These are phyloP conservation scores for Cerioporus squamosus DNA, from an alignment of 1,284 basidiomycete species.

Conservation along the genomic window DNA sequence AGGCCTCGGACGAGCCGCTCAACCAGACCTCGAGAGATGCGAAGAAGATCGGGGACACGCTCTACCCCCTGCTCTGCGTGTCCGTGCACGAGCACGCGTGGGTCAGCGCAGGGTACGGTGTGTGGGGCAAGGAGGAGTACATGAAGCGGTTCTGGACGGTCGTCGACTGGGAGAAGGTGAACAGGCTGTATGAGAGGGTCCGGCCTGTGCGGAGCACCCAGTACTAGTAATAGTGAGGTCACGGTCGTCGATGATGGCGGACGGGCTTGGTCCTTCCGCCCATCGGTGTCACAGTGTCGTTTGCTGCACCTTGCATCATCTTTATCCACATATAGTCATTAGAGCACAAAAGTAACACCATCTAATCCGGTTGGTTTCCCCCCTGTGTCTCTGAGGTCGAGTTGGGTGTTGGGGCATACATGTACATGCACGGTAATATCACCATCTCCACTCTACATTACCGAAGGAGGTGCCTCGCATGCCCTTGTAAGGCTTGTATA, in stretches of 20 bases:
- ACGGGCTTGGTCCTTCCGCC: not conserved
- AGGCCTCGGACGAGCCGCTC: not conserved
- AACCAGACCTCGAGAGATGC: not conserved
- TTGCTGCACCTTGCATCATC: not conserved
- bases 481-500: conserved; percentile 77
- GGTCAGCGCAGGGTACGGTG: conserved; percentile 87
- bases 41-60: conserved; percentile 49
- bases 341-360: conserved; percentile 23
- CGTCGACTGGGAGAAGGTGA: conserved; percentile 84
- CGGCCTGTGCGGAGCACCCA: not conserved
- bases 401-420: conserved; percentile 8
- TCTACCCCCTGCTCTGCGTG: conserved; percentile 85
- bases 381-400: not conserved
- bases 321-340: conserved; percentile 23
- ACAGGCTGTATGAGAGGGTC: conserved; percentile 33
- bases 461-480: conserved; percentile 66
- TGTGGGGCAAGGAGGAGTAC: conserved; percentile 95
- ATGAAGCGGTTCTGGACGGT: conserved; percentile 89
- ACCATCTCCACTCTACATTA: conserved; percentile 80
- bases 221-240: too few species aligned
- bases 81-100: conserved; percentile 92
- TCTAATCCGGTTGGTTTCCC: conserved; percentile 11
- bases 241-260: not conserved
- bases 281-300: not conserved
- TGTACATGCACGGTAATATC: conserved; percentile 7